phyloP scores from a whole-genome alignment of 2,329 filamentous ascomycete genomes.

The Colletotrichum musicola region DNA sequence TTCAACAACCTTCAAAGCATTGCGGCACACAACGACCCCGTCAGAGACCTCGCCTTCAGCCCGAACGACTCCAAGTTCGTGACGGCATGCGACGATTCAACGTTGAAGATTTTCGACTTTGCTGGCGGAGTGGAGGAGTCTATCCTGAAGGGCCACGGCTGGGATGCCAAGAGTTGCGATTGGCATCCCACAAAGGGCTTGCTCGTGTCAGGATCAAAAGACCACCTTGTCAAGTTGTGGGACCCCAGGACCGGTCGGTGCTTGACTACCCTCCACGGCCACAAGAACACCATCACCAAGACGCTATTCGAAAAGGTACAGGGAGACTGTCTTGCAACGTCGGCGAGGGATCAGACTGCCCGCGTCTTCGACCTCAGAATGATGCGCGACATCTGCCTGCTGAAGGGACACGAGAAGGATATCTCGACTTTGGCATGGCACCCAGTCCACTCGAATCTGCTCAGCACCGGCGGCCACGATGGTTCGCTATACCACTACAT shows the following conservation, averaged over 20 bases:
- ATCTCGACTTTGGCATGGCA: slow-evolving; percentile 95
- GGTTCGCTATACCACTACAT: slow-evolving; percentile 93
- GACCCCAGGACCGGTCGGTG: slow-evolving; percentile 93
- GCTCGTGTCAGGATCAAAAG: slow-evolving; percentile 95
- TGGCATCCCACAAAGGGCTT: slow-evolving; percentile 98
- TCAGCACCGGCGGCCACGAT: slow-evolving; percentile 91
- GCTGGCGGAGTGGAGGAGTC: slow-evolving; percentile 86
- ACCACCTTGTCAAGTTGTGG: slow-evolving; percentile 98
- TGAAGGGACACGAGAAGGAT: slow-evolving; percentile 96
- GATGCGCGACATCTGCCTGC: slow-evolving; percentile 96
- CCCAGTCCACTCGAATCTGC: slow-evolving; percentile 87
- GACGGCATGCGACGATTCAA: slow-evolving; percentile 93
- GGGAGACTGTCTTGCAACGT: slow-evolving; percentile 89
- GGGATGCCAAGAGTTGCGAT: slow-evolving; percentile 97
- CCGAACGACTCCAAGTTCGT: slow-evolving; percentile 97
- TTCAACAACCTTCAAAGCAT: slow-evolving; percentile 99
- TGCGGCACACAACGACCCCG: slow-evolving; percentile 88
- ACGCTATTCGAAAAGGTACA: slow-evolving; percentile 89
- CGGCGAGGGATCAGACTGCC: slow-evolving; percentile 91
- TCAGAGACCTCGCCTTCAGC: slow-evolving; percentile 92
- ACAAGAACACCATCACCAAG: slow-evolving; percentile 97
- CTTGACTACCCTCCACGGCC: slow-evolving; percentile 92
- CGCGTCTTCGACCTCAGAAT: slow-evolving; percentile 95
- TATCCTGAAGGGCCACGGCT: slow-evolving; percentile 91
- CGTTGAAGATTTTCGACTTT: slow-evolving; percentile 96